Evolutionary conservation across 768 basidiomycete genomes (phyloP).

Genomic region (Termitomyces sp.): DNA sequence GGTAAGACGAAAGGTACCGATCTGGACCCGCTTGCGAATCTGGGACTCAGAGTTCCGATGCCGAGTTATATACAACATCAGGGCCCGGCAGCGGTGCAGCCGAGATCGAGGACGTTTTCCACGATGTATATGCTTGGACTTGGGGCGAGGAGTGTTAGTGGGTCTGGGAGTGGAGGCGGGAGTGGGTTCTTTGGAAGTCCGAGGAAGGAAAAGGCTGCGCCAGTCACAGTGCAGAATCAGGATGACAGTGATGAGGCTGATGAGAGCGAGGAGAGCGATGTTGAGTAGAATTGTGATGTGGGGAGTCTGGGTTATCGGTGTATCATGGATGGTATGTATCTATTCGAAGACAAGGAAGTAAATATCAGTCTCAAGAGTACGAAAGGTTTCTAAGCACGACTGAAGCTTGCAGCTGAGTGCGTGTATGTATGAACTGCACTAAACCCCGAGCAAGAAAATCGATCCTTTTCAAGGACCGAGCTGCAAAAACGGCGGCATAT

Average conservation of each 20-base stretch:
- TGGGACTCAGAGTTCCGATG: slow-evolving; percentile 59
- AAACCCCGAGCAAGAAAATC: no score
- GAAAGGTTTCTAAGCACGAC: no score
- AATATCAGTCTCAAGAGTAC: no score
- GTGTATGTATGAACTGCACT: no score
- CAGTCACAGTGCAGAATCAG: background rate
- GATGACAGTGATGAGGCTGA: background rate
- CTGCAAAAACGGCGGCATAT: no score
- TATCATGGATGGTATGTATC: no score
- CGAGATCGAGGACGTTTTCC: slow-evolving; percentile 48
- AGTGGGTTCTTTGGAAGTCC: slow-evolving; percentile 10
- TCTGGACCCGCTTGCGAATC: slow-evolving; percentile 38
- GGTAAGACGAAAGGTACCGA: slow-evolving; percentile 1
- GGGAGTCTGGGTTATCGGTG: no score
- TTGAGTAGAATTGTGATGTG: background rate
- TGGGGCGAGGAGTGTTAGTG: slow-evolving; percentile 36
- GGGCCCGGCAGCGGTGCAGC: slow-evolving; percentile 12
- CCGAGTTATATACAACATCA: slow-evolving; percentile 34
- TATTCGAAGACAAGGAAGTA: no score
- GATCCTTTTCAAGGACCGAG: no score
- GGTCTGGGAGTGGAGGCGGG: background rate
- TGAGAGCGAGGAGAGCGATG: background rate
- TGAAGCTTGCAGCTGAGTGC: no score
- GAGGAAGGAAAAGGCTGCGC: background rate
- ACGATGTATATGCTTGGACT: slow-evolving; percentile 64